phyloP scores from a whole-genome alignment of 208 protist genomes.

The Novymonas esmeraldas region DNA sequence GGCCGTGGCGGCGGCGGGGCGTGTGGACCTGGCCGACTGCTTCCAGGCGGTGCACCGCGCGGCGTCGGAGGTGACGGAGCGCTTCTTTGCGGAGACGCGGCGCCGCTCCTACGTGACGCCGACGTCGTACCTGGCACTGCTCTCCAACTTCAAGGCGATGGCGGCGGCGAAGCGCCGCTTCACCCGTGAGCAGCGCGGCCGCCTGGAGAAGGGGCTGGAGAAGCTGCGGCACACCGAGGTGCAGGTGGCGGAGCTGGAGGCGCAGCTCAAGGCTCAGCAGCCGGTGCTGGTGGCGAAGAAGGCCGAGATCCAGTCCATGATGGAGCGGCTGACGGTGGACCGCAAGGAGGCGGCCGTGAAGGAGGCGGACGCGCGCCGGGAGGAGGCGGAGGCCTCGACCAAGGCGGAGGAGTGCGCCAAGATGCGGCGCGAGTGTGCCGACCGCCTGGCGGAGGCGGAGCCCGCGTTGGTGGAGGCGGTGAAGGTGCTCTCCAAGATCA shows the following conservation, averaged over 20 bases:
- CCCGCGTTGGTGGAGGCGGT: constrained; percentile 95
- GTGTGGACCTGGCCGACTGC: constrained; percentile 71
- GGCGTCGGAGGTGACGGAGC: constrained; percentile 84
- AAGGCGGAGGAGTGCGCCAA: constrained; percentile 95
- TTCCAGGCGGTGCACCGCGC: constrained; percentile 94
- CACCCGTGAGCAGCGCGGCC: constrained; percentile 75
- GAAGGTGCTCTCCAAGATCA: constrained; percentile 95
- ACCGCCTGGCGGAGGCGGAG: constrained; percentile 96
- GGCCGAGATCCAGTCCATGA: constrained; percentile 92
- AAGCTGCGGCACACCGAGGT: constrained; percentile 94
- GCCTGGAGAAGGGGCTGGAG: constrained; percentile 95
- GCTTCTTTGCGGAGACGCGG: constrained; percentile 91
- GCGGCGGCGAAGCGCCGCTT: constrained; percentile 84
- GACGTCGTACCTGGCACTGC: constrained; percentile 96
- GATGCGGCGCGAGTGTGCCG: constrained; percentile 91
- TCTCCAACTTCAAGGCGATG: constrained; percentile 91
- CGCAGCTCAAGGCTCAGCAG: constrained; percentile 94
- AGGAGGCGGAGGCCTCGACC: constrained; percentile 93
- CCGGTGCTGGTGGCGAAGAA: constrained; percentile 95
- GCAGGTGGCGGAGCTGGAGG: constrained; percentile 94
- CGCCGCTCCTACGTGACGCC: constrained; percentile 98
- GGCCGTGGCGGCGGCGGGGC: constrained; percentile 12
- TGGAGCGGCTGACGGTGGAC: constrained; percentile 93
- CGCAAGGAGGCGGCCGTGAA: constrained; percentile 92
- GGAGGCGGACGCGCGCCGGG: constrained; percentile 77